Evolutionary conservation across 768 basidiomycete genomes (phyloP).

Genomic region (Collybia nuda): DNA sequence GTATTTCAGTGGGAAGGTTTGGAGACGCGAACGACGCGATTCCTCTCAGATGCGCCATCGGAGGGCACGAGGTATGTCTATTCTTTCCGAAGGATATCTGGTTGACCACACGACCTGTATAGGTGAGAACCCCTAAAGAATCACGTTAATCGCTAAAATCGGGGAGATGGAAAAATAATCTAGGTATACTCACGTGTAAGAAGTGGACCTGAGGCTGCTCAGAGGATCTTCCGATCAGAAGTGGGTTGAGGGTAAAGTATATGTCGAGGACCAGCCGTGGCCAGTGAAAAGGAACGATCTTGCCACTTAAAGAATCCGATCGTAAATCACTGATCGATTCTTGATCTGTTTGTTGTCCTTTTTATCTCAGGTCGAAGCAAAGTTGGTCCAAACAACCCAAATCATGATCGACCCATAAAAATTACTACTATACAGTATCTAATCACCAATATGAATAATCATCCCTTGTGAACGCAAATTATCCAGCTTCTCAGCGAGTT

Average conservation of each 20-base stretch:
- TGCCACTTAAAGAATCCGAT: slow-evolving; percentile 18
- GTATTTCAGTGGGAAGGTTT: slow-evolving; percentile 33
- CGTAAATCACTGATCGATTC: slow-evolving; percentile 1
- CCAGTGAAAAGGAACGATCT: slow-evolving; percentile 15
- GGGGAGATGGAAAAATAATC: background rate
- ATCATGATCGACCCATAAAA: too few species aligned
- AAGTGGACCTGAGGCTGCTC: background rate
- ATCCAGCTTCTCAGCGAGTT: too few species aligned
- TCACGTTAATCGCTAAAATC: slow-evolving; percentile 5
- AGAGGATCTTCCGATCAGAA: slow-evolving; percentile 15
- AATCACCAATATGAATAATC: too few species aligned
- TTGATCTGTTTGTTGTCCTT: background rate
- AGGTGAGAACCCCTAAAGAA: background rate
- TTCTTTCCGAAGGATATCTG: slow-evolving; percentile 8
- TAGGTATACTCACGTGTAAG: slow-evolving; percentile 2
- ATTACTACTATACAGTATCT: too few species aligned
- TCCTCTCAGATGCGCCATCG: slow-evolving; percentile 7
- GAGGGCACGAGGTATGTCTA: background rate
- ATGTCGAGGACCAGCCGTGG: background rate
- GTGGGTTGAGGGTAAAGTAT: slow-evolving; percentile 1
- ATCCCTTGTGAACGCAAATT: too few species aligned
- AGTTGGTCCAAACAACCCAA: too few species aligned
- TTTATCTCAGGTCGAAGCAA: too few species aligned
- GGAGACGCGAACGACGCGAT: slow-evolving; percentile 6
- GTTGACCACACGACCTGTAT: background rate